These are phyloP conservation scores for Hondaea fermentalgiana DNA, from an alignment of 108 stramenopile species.

Conservation along the genomic window DNA sequence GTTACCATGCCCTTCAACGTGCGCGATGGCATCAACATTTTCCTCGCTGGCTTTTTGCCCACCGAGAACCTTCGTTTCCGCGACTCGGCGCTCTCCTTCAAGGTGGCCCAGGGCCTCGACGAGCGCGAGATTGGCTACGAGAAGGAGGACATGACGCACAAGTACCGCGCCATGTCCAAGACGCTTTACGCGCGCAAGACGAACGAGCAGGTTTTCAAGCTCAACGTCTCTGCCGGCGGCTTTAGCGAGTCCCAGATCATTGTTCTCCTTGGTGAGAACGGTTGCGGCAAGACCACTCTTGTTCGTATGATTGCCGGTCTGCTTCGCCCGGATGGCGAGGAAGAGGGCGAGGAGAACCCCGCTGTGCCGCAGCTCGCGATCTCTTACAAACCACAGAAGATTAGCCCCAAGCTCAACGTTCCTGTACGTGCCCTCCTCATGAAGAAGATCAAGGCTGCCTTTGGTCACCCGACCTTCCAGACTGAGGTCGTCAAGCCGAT, in stretches of 20 bases:
- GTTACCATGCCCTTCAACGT: conserved; percentile 99
- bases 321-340: conserved; percentile 70
- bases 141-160: conserved; percentile 39
- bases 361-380: conserved; percentile 89
- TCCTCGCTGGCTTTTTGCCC: conserved; percentile 93
- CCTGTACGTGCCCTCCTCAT: conserved; percentile 89
- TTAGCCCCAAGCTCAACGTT: conserved; percentile 88
- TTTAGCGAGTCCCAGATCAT: conserved; percentile 97
- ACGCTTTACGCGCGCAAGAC: conserved; percentile 67
- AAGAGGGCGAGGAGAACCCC: not conserved
- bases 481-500: conserved; percentile 96
- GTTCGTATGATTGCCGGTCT: conserved; percentile 80
- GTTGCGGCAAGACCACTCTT: conserved; percentile 59
- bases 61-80: conserved; percentile 98
- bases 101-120: conserved; percentile 61
- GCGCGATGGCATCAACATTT: conserved; percentile 95
- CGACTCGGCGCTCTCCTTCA: conserved; percentile 87
- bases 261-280: conserved; percentile 92
- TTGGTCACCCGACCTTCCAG: conserved; percentile 90
- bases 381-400: conserved; percentile 98
- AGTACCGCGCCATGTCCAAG: conserved; percentile 92
- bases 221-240: conserved; percentile 81
- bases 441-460: conserved; percentile 85
- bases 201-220: conserved; percentile 56
- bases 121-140: conserved; percentile 46